Base-by-base conservation (phyloP, 306 rosid species). In the Pterocarpus santalinus region DNA sequence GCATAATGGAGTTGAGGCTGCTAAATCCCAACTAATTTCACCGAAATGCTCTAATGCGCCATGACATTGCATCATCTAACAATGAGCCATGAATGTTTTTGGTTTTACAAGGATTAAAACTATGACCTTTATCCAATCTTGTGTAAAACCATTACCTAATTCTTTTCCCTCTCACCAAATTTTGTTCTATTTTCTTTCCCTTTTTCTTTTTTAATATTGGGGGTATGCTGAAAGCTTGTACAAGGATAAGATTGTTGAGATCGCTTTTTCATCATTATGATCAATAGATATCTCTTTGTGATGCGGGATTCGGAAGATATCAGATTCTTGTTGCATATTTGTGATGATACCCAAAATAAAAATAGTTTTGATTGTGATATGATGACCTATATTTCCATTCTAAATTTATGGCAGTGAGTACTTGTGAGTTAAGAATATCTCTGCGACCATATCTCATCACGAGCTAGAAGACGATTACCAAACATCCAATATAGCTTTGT, bases 221-320 rank as follows among this genome's bases (percentile, higher is more conserved):
- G 83, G 78, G 85, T 43, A 72, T 72, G 81, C 60, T 46, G 80
- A 72, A 85, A 77, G 82, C 77, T 81, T 85, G 88, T 89, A 83
- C 47, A 83, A 88, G 78, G 75, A 67, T 57, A 44, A 84, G 56
- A 13, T 85, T 77, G 47, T 55, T 36, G 49, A n/a, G 74, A 60
- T 44, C 75, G 43, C 46, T 36, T 53, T 62, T 82, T 32, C 76
- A 72, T 77, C 41, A 51, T 60, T 75, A 46, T 41, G 65, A 79
- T 69, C 58, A 34, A 72, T 49, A 83, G 76, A 80, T 63, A 61
- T 44, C 39, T 72, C 69, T 70, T 75, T 22, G 63, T 14, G 72
- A 68, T 64, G 3, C 39, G n/a, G 76, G 65, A 22, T 22, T 22
- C 28, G 28, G 28, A 22, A 56, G 33, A 22, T 61, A 78, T 69